Percentiles rank a stretch among this genome's conserved stretches.
These are phyloP conservation scores for Ceratobasidium sp. DNA, from an alignment of 1,284 basidiomycete genomes.

Conservation along the genomic window DNA sequence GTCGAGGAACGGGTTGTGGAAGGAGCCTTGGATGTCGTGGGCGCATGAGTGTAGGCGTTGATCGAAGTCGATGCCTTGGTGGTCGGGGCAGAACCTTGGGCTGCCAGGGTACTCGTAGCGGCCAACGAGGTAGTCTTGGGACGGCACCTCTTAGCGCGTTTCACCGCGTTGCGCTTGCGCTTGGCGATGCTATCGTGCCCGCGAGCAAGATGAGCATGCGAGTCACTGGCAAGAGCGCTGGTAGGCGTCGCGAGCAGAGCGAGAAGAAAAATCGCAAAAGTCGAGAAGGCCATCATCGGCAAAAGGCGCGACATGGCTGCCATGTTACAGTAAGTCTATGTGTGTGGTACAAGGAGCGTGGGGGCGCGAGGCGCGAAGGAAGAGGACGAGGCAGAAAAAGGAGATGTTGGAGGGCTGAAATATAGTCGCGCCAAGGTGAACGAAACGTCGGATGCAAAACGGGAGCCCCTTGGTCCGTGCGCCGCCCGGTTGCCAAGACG, in stretches of 20 bases:
- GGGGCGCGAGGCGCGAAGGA: conserved; percentile 12
- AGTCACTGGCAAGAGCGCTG: conserved; percentile 33
- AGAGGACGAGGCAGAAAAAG: background rate
- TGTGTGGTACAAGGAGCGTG: conserved; percentile 26
- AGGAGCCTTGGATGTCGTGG: conserved; percentile 40
- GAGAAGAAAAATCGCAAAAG: conserved; percentile 34
- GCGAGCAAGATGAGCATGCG: conserved; percentile 53
- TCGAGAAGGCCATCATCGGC: conserved; percentile 31
- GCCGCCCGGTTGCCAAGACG: conserved; percentile 18
- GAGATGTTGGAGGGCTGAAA: conserved; percentile 13
- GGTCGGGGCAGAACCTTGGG: conserved; percentile 23
- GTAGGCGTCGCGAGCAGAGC: conserved; percentile 34
- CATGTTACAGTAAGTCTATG: conserved; percentile 23
- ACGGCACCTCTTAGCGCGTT: conserved; percentile 25
- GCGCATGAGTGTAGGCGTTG: background rate
- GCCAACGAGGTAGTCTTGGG: conserved; percentile 31
- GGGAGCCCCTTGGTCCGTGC: conserved; percentile 37
- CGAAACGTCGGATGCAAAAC: conserved; percentile 28
- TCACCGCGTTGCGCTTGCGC: conserved; percentile 49
- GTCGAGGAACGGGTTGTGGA: conserved; percentile 28
- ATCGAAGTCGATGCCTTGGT: conserved; percentile 21
- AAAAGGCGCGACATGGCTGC: conserved; percentile 29
- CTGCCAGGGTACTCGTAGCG: background rate
- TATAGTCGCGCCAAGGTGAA: background rate
- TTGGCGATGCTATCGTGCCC: conserved; percentile 57